These are phyloP conservation scores for Monilinia vaccinii-corymbosi DNA, from an alignment of 2,329 filamentous ascomycete species.

Conservation along the genomic window DNA sequence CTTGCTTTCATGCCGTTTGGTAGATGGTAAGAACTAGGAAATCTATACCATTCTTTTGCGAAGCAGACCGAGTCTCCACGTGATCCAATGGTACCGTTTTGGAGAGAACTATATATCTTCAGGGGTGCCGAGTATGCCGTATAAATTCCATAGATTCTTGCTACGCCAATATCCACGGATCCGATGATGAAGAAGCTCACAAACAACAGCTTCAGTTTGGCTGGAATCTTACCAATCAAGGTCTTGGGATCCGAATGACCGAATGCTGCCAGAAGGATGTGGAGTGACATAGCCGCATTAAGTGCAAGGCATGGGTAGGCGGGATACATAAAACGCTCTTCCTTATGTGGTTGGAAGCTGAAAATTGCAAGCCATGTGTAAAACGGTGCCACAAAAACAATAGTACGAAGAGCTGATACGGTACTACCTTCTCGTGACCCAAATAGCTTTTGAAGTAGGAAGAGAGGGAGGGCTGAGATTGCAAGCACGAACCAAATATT, in stretches of 20 bases:
- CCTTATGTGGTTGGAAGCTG: conserved; percentile 88
- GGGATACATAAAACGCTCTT: conserved; percentile 98
- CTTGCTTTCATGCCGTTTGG: conserved; percentile 77
- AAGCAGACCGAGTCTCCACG: conserved; percentile 70
- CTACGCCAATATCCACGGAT: conserved; percentile 55
- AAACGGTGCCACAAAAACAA: conserved; percentile 76
- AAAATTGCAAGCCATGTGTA: conserved; percentile 94
- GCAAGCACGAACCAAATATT: conserved; percentile 88
- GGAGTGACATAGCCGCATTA: conserved; percentile 77
- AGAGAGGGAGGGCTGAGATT: conserved; percentile 62
- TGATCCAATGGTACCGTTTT: conserved; percentile 42
- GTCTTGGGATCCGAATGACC: conserved; percentile 61
- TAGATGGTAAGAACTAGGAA: conserved; percentile 86
- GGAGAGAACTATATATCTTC: conserved; percentile 58
- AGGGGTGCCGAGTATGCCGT: conserved; percentile 78
- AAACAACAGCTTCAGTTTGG: conserved; percentile 59
- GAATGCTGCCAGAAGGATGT: conserved; percentile 68
- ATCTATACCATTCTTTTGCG: conserved; percentile 97
- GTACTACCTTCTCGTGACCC: conserved; percentile 46
- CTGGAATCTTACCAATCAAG: conserved; percentile 62
- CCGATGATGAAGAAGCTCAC: conserved; percentile 53
- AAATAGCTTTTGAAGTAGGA: conserved; percentile 62
- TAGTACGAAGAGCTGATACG: conserved; percentile 61
- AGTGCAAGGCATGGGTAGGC: conserved; percentile 84
- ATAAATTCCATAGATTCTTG: conserved; percentile 68